Percentiles rank a stretch among this genome's conserved stretches.
These are phyloP conservation scores for Vitellaria paradoxa DNA, from an alignment of 179 eudicot species.

Conservation along the genomic window DNA sequence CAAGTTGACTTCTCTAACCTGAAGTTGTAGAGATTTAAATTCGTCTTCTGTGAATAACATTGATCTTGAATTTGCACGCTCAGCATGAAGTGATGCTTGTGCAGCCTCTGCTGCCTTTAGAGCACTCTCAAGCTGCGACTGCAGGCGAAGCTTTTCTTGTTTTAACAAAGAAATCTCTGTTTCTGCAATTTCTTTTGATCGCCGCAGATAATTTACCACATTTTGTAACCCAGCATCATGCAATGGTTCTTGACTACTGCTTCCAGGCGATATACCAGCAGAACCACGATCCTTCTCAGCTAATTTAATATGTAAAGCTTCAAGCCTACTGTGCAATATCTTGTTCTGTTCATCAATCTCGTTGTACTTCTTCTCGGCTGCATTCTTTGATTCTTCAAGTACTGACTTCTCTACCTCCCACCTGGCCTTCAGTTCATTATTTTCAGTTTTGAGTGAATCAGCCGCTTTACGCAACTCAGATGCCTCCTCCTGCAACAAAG, in stretches of 20 bases:
- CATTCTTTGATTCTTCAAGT: slow-evolving; percentile 60
- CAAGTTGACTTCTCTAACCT: slow-evolving; percentile 81
- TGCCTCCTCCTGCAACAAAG: slow-evolving; percentile 63
- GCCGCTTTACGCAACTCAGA: slow-evolving; percentile 57
- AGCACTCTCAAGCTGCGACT: slow-evolving; percentile 87
- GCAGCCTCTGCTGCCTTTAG: slow-evolving; percentile 73
- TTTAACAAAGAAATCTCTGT: slow-evolving; percentile 89
- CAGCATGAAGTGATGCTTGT: slow-evolving; percentile 64
- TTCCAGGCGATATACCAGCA: slow-evolving; percentile 42
- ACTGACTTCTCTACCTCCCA: slow-evolving; percentile 73
- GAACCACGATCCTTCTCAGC: slow-evolving; percentile 66
- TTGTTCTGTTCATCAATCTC: slow-evolving; percentile 93
- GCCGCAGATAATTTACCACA: slow-evolving; percentile 86
- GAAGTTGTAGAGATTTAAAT: slow-evolving; percentile 81
- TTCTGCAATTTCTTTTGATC: slow-evolving; percentile 95
- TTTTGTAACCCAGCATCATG: slow-evolving; percentile 70
- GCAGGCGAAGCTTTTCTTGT: slow-evolving; percentile 89
- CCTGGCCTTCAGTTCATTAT: slow-evolving; percentile 60
- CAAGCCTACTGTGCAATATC: slow-evolving; percentile 73
- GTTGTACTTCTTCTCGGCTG: slow-evolving; percentile 61
- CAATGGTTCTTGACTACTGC: slow-evolving; percentile 30
- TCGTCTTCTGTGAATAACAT: slow-evolving; percentile 73
- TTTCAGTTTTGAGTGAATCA: slow-evolving; percentile 64
- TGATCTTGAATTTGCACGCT: slow-evolving; percentile 70
- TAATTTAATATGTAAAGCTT: slow-evolving; percentile 78